Evolutionary conservation across 2,329 filamentous ascomycete genomes (phyloP).

Genomic region (Penicillium hesseltinei): DNA sequence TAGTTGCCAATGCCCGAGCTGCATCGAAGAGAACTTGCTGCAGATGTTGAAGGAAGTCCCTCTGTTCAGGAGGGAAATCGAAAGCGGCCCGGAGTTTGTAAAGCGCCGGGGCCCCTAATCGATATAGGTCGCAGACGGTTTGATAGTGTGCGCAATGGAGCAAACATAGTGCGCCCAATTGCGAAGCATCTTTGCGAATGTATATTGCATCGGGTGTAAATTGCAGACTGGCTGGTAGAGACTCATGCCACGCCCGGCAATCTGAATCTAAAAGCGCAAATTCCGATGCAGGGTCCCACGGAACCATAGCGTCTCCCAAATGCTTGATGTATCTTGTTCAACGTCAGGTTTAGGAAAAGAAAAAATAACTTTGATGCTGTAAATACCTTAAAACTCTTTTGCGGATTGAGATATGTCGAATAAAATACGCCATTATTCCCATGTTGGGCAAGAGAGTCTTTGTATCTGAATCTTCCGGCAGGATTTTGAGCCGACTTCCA

Average conservation of each 20-base stretch:
- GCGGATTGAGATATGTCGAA: conserved; percentile 22
- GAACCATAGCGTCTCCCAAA: conserved; percentile 22
- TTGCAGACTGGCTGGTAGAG: conserved; percentile 20
- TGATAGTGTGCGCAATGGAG: conserved; percentile 23
- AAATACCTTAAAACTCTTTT: conserved; percentile 20
- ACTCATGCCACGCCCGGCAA: conserved; percentile 22
- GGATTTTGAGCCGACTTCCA: conserved; percentile 18
- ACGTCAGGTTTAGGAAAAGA: neutral
- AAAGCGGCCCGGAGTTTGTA: conserved; percentile 25
- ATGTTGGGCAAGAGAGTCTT: conserved; percentile 17
- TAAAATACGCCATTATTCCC: conserved; percentile 24
- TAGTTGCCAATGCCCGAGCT: conserved; percentile 22
- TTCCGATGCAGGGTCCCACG: conserved; percentile 20
- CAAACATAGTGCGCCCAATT: conserved; percentile 22
- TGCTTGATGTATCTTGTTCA: conserved; percentile 22
- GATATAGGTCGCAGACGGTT: conserved; percentile 23
- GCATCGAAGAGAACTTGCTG: conserved; percentile 27
- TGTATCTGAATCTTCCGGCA: conserved; percentile 11
- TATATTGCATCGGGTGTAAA: conserved; percentile 22
- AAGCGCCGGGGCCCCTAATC: conserved; percentile 21
- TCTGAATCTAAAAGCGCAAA: conserved; percentile 20
- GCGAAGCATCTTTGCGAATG: conserved; percentile 21
- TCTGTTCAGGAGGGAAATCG: conserved; percentile 24
- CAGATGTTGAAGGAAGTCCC: conserved; percentile 16
- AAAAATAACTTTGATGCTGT: neutral